Base-by-base conservation (phyloP, 2,329 filamentous ascomycete genomes). In the Aureobasidium sp. region DNA sequence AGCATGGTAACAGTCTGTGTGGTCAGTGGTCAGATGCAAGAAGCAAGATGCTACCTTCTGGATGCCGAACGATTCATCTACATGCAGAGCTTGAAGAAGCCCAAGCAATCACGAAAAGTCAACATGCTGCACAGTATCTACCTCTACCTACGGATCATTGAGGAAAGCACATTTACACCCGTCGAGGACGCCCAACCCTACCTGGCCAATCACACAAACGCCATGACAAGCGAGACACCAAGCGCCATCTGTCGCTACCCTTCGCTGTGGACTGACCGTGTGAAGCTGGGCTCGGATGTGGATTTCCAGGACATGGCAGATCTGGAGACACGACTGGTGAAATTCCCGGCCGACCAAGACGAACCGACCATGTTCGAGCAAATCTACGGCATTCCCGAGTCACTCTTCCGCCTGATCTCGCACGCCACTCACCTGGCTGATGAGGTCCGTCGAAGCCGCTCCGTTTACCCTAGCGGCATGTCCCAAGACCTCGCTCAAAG, bases 361-460 rank as follows among this genome's bases (percentile, higher is more conserved):
- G 58, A 60, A 31, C 58, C 58, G 3, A 74, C 71, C 0, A 68
- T 76, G 27, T 75, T 74, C 61, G 69, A 69, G 43, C 68, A 76
- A 29, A 70, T 77, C 8, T 77, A 77, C 53, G 74, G 75, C 2
- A 73, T 77, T 13, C 69, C 74, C 0, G 75, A 77, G 53, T 75
- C 73, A 15, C 77, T 75, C 74, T 68, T 77, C 2, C 75, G 73
- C 35, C 67, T 77, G 3, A 67, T 78, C 15, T 77, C 75, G 0
- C 75, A 77, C 60, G 76, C 75, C 1, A 77, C 74, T 1, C 67
- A 75, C 29, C 65, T 78, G 13, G 75, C 75, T 15, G 49, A 57
- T n/a, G 55, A 43, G 19, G 33, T 62, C 9, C 43, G 49, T 75
- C 17, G 51, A 17, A 53, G 38, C 19, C 46, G 40, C 27, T 43